phyloP scores from a whole-genome alignment of 2,329 filamentous ascomycete genomes.

The Dactylonectria estremocensis region DNA sequence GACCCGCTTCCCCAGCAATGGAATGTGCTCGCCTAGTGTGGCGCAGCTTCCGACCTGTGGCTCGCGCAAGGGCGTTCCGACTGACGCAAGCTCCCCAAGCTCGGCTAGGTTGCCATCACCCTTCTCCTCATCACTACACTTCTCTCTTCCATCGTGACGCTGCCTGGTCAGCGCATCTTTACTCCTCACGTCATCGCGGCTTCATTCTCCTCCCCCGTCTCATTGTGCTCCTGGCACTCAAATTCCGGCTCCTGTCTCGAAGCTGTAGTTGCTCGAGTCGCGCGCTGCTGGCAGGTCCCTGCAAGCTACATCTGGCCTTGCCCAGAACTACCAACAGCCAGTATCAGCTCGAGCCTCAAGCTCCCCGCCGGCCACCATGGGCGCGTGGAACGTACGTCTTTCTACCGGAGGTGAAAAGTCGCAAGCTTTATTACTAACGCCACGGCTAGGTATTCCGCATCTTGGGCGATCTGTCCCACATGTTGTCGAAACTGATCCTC shows the following conservation, averaged over 20 bases:
- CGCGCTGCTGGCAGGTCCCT: conserved; percentile 33
- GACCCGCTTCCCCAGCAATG: conserved; percentile 23
- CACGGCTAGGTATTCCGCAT: conserved; percentile 77
- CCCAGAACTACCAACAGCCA: conserved; percentile 17
- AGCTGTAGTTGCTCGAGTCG: not conserved
- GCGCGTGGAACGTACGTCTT: conserved; percentile 58
- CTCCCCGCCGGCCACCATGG: conserved; percentile 52
- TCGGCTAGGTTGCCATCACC: conserved; percentile 13
- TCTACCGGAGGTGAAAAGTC: conserved; percentile 3
- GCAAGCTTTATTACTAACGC: conserved; percentile 26
- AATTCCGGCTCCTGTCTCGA: not conserved
- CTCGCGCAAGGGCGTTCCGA: conserved; percentile 30
- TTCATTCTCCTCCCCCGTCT: conserved; percentile 15
- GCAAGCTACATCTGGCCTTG: conserved; percentile 32
- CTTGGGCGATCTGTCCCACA: conserved; percentile 87
- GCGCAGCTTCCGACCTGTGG: conserved; percentile 37
- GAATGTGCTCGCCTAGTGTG: conserved; percentile 13
- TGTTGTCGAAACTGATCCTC: conserved; percentile 89
- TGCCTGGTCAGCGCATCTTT: conserved; percentile 38
- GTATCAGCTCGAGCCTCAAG: conserved; percentile 34
- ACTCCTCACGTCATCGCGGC: conserved; percentile 25
- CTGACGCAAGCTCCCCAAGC: conserved; percentile 48
- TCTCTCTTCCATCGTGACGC: conserved; percentile 41
- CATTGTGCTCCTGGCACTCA: not conserved
- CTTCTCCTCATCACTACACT: conserved; percentile 39